Base-by-base conservation (phyloP, 2,329 filamentous ascomycete genomes). In the Aspergillus brunneoviolaceus region DNA sequence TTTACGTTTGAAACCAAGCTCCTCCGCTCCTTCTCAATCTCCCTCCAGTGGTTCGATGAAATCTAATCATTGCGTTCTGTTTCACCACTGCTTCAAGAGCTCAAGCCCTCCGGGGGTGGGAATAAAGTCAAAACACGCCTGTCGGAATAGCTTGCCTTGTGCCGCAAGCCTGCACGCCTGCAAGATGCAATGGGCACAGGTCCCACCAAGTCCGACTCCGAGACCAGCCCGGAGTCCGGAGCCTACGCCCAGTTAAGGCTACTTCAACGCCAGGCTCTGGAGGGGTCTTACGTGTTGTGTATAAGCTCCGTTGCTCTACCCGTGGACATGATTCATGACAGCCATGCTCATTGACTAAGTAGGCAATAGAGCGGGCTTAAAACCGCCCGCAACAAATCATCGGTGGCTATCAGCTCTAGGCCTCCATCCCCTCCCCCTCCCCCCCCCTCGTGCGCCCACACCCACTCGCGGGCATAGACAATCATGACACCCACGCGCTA, bases 11-110 rank as follows among this genome's bases (percentile, higher is more conserved):
- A 59, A 56, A 56, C 55, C 57, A 35, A 49, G 57, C 49, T 42
- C 27, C 29, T 57, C 49, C 51, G 49, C 53, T 58, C 59, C 63
- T 16, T 45, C 39, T 19, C 39, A 45, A 63, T 60, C 61, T 63
- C 29, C 45, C 56, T 42, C 42, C 48, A 52, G 60, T 52, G 49
- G 55, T 59, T 56, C 11, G 48, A 62, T 60, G 42, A 23, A 33
- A 47, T 55, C 39, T 55, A 45, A 55, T 55, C 39, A 48, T 45
- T 16, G 14, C 39, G 49, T 51, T 50, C 61, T 58, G 65, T 67
- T 67, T 67, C 65, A 67, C 65, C 63, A 67, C 58, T 65, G 65
- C 65, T 58, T 66, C 63, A 65, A 27, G 51, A 55, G n/a, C 48
- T 51, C 29, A 48, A 62, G 59, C 55, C 14, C 39, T 45, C 60